A percentile compares a stretch with the other conserved stretches of the same genome.
Conservation (phyloP, 2,329 filamentous ascomycete species). For the Didymella pomorum region DNA sequence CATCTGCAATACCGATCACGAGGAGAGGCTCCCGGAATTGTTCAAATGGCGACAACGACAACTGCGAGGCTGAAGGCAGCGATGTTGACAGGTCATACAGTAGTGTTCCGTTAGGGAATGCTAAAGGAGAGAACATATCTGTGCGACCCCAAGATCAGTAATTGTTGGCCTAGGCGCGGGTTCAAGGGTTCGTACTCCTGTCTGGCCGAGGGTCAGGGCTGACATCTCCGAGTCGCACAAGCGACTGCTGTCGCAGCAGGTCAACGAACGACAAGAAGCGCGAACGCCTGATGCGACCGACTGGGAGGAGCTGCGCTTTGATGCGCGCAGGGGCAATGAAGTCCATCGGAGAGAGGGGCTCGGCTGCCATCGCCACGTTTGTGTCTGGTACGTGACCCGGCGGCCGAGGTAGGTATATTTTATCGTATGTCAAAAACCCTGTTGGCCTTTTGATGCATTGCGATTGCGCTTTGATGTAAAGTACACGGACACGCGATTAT, state of each 20-base stretch:
- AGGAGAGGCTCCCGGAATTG: conserved; percentile 84
- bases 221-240: conserved; percentile 85
- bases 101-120: conserved; percentile 84
- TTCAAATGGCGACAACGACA: conserved; percentile 86
- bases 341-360: conserved; percentile 77
- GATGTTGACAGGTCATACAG: conserved; percentile 88
- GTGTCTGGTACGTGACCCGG: conserved; percentile 30
- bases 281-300: conserved; percentile 83
- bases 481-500: conserved; percentile 33
- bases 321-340: conserved; percentile 85
- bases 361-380: conserved; percentile 78
- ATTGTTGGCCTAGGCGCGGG: conserved; percentile 31
- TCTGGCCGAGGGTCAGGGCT: conserved; percentile 84
- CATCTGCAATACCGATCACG: conserved; percentile 86
- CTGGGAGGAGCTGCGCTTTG: conserved; percentile 83
- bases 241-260: conserved; percentile 78
- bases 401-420: conserved; percentile 33
- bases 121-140: conserved; percentile 95
- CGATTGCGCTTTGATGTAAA: conserved; percentile 28
- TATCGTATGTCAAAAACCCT: conserved; percentile 19
- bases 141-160: conserved; percentile 44
- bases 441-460: conserved; percentile 22
- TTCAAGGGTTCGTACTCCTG: conserved; percentile 70
- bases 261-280: conserved; percentile 82
- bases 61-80: conserved; percentile 78